Conservation (phyloP, 768 basidiomycete genomes). For the Suillus paluster region DNA sequence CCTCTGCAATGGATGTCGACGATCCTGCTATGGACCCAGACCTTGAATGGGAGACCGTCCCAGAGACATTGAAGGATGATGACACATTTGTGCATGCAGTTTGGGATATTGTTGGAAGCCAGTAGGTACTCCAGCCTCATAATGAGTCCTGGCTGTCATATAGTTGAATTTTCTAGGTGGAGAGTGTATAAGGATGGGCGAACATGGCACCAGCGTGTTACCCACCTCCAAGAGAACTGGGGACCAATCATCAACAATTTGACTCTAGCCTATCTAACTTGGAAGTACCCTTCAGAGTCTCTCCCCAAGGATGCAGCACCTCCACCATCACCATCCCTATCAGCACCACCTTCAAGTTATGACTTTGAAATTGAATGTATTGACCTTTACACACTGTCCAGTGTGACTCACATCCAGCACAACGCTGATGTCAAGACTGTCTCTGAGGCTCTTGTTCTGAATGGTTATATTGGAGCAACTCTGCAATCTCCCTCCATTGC, state of each 20-base stretch:
- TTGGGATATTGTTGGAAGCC: neutral
- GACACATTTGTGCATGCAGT: too few species aligned
- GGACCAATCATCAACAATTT: too few species aligned
- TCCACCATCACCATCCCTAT: neutral
- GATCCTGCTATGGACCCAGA: neutral
- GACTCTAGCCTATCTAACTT: neutral
- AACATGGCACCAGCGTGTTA: too few species aligned
- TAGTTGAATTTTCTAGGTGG: too few species aligned
- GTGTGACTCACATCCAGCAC: neutral
- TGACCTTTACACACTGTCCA: neutral
- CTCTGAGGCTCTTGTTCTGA: constrained; percentile 19
- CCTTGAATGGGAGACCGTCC: neutral
- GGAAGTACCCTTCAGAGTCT: neutral
- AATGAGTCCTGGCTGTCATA: too few species aligned
- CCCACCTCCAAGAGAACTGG: too few species aligned
- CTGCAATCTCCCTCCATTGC: constrained; percentile 23
- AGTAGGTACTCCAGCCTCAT: neutral
- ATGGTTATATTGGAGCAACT: constrained; percentile 21
- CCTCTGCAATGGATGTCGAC: neutral
- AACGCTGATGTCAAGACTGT: neutral
- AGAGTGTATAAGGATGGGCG: too few species aligned
- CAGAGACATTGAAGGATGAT: too few species aligned
- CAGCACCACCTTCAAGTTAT: neutral
- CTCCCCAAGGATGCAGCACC: neutral
- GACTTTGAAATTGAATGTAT: neutral